Base-by-base conservation (phyloP, 192 early-diverging fungal species). In the Mortierella antarctica region DNA sequence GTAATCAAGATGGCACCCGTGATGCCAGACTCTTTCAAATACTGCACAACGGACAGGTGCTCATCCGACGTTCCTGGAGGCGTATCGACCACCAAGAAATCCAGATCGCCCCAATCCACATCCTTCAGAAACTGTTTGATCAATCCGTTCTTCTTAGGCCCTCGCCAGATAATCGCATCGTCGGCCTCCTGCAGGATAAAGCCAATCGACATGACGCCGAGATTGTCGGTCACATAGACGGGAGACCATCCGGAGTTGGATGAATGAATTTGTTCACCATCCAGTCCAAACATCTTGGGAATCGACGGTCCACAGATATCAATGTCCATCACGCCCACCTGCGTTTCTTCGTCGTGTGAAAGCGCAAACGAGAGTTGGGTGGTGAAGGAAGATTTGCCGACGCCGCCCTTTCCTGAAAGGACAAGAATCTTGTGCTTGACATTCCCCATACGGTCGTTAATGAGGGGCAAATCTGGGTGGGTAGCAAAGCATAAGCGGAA, bases 31-130 rank as follows among this genome's bases (percentile, higher is more conserved):
- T 91, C 88, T 45, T 91, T 87, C 31, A 99, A 74, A 73, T 92
- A 88, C 72, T 95, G 91, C 0, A 91, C 91, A 2, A 98, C 88
- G 17, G 95, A 92, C 62, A 99, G 83, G 71, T 99, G 98, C 81
- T 99, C 98, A 82, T 99, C 98, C 2, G 95, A 95, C 5, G 98
- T 99, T 21, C 97, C 95, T 6, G 98, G 98, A 7, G 98, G 98
- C 14, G 98, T 99, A 75, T 99, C 98, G 48, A 99, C 87, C 12
- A 99, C 81, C 57, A 99, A 84, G 80, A 91, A 98, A 72, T 99
- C 98, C 42, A 98, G 79, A 13, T 88, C 83, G 45, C 92, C 91
- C 97, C 97, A 99, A 70, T 94, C 94, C 12, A 99, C 96, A 85
- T 99, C 98, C 65, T 89, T 88, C 42, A 99, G 83, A 67, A 99